These are phyloP conservation scores for Boletus barrowsii DNA, from an alignment of 768 basidiomycete species.

Conservation along the genomic window DNA sequence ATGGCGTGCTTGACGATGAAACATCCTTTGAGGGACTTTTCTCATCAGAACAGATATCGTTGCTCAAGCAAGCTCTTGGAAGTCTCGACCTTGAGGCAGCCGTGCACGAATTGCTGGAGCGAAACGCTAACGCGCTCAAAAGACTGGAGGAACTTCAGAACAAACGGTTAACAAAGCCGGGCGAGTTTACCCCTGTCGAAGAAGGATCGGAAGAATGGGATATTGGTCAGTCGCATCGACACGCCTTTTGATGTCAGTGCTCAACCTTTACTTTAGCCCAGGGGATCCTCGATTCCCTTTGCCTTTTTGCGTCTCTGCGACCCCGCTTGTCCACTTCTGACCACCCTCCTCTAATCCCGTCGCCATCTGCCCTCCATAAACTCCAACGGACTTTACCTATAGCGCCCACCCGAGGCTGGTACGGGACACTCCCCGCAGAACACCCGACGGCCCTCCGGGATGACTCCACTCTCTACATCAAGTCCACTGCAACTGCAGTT, in stretches of 20 bases:
- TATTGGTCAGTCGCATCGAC: slow-evolving; percentile 50
- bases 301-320: slow-evolving; percentile 64
- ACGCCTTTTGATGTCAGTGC: slow-evolving; percentile 2
- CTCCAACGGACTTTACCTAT: slow-evolving; percentile 68
- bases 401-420: slow-evolving; percentile 62
- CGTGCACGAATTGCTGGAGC: slow-evolving; percentile 63
- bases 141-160: slow-evolving; percentile 66
- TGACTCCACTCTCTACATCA: slow-evolving; percentile 69
- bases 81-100: slow-evolving; percentile 65
- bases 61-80: slow-evolving; percentile 59
- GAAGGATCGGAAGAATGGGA: slow-evolving; percentile 83
- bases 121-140: slow-evolving; percentile 61
- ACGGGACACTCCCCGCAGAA: slow-evolving; percentile 64
- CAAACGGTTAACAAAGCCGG: slow-evolving; percentile 47
- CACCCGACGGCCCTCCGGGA: slow-evolving; percentile 64
- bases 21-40: slow-evolving; percentile 52
- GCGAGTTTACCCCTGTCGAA: slow-evolving; percentile 47
- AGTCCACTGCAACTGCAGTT: slow-evolving; percentile 38
- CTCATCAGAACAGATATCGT: slow-evolving; percentile 49
- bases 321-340: slow-evolving; percentile 51
- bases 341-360: slow-evolving; percentile 53
- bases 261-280: slow-evolving; percentile 50
- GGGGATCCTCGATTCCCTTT: slow-evolving; percentile 67
- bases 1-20: slow-evolving; percentile 31
- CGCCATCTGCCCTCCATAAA: slow-evolving; percentile 61